Percentiles rank a stretch among this genome's conserved stretches.
Conservation (phyloP, 768 basidiomycete species). For the Nidula microcarpa region DNA sequence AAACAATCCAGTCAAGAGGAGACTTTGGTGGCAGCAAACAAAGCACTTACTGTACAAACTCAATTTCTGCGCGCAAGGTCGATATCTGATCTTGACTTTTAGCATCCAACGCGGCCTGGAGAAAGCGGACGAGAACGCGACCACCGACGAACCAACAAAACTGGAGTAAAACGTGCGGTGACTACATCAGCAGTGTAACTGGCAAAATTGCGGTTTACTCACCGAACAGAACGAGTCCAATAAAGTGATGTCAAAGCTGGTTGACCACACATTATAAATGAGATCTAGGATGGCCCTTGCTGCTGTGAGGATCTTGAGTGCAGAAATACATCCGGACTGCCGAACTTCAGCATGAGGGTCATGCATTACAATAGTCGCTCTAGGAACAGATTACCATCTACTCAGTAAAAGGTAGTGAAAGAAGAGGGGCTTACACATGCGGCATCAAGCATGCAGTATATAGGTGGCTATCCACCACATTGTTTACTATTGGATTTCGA, state of each 20-base stretch:
- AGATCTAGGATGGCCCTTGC: conserved; percentile 66
- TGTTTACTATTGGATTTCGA: conserved; percentile 51
- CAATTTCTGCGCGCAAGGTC: conserved; percentile 59
- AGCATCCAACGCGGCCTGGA: conserved; percentile 59
- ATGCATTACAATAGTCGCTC: conserved; percentile 67
- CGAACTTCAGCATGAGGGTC: conserved; percentile 71
- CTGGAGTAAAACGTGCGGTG: conserved; percentile 21
- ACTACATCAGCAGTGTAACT: not conserved
- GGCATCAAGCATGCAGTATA: conserved; percentile 45
- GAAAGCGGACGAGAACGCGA: conserved; percentile 62
- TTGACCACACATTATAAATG: conserved; percentile 62
- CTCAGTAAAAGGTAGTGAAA: not conserved
- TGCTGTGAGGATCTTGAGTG: conserved; percentile 63
- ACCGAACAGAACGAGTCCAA: conserved; percentile 72
- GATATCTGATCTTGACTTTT: conserved; percentile 54
- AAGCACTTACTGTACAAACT: conserved; percentile 58
- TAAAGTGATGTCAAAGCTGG: conserved; percentile 69
- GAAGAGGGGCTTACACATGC: conserved; percentile 27
- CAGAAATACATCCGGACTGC: conserved; percentile 59
- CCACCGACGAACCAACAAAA: conserved; percentile 72
- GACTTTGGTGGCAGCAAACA: not conserved
- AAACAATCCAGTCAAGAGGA: not conserved
- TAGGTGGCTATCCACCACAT: conserved; percentile 57
- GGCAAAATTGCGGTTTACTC: conserved; percentile 13
- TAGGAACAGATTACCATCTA: conserved; percentile 19